Evolutionary conservation across 2,329 filamentous ascomycete genomes (phyloP).

Genomic region (Gyromitra esculenta): DNA sequence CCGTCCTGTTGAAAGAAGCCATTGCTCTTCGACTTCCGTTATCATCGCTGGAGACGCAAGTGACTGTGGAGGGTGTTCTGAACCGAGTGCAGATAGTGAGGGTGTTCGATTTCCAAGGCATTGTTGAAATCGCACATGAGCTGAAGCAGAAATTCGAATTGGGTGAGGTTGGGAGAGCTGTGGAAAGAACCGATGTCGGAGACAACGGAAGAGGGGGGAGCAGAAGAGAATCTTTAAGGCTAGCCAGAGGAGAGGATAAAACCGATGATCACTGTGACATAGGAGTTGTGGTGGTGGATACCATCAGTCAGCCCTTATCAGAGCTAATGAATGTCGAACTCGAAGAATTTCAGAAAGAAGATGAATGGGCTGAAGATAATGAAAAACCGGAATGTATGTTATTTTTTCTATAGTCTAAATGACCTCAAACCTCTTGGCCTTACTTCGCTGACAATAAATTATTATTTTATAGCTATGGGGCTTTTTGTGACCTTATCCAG

Average conservation of each 20-base stretch:
- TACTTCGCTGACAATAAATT: neutral
- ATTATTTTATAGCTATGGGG: slow-evolving; percentile 12
- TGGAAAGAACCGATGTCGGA: neutral
- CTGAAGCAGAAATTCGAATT: slow-evolving; percentile 18
- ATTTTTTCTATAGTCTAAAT: neutral
- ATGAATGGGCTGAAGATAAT: slow-evolving; percentile 30
- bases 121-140: slow-evolving; percentile 50
- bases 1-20: slow-evolving; percentile 38
- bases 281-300: slow-evolving; percentile 48
- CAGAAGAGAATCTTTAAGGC: neutral
- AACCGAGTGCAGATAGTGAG: slow-evolving; percentile 52
- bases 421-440: neutral
- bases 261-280: neutral
- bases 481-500: slow-evolving; percentile 28
- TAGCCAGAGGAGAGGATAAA: neutral
- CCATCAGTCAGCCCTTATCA: slow-evolving; percentile 38
- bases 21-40: slow-evolving; percentile 19
- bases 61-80: slow-evolving; percentile 32
- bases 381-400: slow-evolving; percentile 37
- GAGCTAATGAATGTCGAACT: slow-evolving; percentile 18
- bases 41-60: neutral
- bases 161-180: slow-evolving; percentile 5
- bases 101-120: slow-evolving; percentile 50
- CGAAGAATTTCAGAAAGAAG: slow-evolving; percentile 16
- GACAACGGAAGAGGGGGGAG: slow-evolving; percentile 1